These are phyloP conservation scores for Tulasnella sp. DNA, from an alignment of 768 basidiomycete species.

Conservation along the genomic window DNA sequence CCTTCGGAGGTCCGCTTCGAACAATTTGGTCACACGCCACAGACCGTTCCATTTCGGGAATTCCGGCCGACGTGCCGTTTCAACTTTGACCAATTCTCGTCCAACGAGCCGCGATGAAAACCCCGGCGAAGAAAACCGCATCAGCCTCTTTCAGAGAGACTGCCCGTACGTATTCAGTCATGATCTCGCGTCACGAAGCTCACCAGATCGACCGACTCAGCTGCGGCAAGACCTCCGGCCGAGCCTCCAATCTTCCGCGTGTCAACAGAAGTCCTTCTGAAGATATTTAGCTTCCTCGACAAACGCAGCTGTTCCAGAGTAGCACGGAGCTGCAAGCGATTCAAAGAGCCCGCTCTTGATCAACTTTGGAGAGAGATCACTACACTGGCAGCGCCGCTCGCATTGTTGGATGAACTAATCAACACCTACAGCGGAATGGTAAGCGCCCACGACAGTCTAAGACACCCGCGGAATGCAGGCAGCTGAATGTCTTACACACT, in stretches of 20 bases:
- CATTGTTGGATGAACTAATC: neutral
- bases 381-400: neutral
- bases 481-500: neutral
- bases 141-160: neutral
- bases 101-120: neutral
- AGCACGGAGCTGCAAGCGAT: neutral
- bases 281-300: neutral
- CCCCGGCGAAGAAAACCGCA: neutral
- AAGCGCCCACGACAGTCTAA: neutral
- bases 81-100: no score
- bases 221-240: neutral
- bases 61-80: no score
- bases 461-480: no score
- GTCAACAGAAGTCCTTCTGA: neutral
- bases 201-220: neutral
- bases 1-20: no score
- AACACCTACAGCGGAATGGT: neutral
- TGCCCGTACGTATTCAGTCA: neutral
- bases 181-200: neutral
- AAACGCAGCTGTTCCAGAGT: neutral
- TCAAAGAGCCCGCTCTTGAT: neutral
- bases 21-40: no score
- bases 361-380: neutral
- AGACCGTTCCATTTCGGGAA: no score
- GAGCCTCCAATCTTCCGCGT: neutral